A percentile compares a stretch with the other conserved stretches of the same genome.
Evolutionary conservation across 306 rosid genomes (phyloP).

Genomic region (Acacia acuminata): DNA sequence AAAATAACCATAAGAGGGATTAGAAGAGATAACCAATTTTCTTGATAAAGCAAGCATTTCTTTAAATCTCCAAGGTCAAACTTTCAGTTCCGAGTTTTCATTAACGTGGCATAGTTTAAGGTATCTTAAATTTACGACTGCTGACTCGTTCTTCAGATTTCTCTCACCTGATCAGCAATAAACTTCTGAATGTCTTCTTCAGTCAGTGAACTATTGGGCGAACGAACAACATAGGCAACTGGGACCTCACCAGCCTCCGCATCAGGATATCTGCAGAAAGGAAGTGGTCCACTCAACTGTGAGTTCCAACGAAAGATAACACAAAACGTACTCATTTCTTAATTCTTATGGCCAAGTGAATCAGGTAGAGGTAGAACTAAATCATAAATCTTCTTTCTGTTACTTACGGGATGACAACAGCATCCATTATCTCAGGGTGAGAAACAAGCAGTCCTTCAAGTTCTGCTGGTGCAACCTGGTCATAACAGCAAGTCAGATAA

Average conservation of each 20-base stretch:
- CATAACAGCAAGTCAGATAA: slow-evolving; percentile 18
- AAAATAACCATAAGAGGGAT: not conserved
- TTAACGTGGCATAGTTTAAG: not conserved
- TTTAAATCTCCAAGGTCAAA: not conserved
- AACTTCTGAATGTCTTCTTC: slow-evolving; percentile 70
- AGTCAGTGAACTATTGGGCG: slow-evolving; percentile 68
- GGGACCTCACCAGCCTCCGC: slow-evolving; percentile 97
- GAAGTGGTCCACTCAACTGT: slow-evolving; percentile 2
- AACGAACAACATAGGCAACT: slow-evolving; percentile 72
- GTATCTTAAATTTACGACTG: not conserved
- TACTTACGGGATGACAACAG: slow-evolving; percentile 96
- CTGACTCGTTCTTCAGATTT: not conserved
- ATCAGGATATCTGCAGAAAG: slow-evolving; percentile 71
- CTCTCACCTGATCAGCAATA: slow-evolving; percentile 66
- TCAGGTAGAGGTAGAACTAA: not conserved
- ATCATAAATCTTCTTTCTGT: not conserved
- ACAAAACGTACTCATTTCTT: not conserved
- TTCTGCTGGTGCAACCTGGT: slow-evolving; percentile 96
- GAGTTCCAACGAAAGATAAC: slow-evolving; percentile 1
- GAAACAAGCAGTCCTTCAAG: slow-evolving; percentile 92
- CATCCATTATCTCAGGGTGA: slow-evolving; percentile 90
- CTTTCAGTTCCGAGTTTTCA: not conserved
- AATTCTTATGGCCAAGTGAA: not conserved
- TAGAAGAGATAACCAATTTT: not conserved
- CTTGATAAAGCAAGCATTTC: not conserved